Percentiles rank a stretch among this genome's conserved stretches.
Evolutionary conservation across 345 rosid genomes (phyloP).

Genomic region (Adansonia digitata): DNA sequence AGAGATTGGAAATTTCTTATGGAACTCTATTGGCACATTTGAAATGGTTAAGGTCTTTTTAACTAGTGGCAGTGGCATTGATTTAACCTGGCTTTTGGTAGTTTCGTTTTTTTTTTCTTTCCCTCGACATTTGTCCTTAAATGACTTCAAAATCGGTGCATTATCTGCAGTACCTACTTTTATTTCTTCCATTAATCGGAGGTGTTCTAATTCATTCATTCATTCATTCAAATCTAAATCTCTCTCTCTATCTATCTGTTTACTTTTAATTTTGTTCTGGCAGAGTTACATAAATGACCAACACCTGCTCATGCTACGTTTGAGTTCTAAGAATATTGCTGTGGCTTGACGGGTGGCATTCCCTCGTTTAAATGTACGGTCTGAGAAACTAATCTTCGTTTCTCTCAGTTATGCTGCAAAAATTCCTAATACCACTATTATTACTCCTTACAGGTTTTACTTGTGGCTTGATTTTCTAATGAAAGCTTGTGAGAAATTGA

Average conservation of each 20-base stretch:
- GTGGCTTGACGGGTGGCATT: constrained; percentile 64
- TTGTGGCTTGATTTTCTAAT: constrained; percentile 35
- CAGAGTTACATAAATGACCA: constrained; percentile 41
- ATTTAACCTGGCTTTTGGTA: not conserved
- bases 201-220: not conserved
- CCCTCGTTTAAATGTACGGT: constrained; percentile 52
- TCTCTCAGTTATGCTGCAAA: not conserved
- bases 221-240: not conserved
- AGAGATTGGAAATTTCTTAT: not conserved
- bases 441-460: constrained; percentile 37
- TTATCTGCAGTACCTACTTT: not conserved
- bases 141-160: not conserved
- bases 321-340: constrained; percentile 30
- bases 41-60: not conserved
- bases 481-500: constrained; percentile 38
- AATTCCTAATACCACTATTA: not conserved
- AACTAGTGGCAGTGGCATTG: not conserved
- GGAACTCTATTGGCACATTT: not conserved
- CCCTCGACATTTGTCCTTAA: not conserved
- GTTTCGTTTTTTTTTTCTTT: not conserved
- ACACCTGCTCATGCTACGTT: constrained; percentile 61
- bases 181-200: not conserved
- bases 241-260: not conserved
- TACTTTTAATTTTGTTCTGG: constrained; percentile 6
- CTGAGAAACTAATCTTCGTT: constrained; percentile 14